Base-by-base conservation (phyloP, 345 rosid genomes). In the Populus deltoides region DNA sequence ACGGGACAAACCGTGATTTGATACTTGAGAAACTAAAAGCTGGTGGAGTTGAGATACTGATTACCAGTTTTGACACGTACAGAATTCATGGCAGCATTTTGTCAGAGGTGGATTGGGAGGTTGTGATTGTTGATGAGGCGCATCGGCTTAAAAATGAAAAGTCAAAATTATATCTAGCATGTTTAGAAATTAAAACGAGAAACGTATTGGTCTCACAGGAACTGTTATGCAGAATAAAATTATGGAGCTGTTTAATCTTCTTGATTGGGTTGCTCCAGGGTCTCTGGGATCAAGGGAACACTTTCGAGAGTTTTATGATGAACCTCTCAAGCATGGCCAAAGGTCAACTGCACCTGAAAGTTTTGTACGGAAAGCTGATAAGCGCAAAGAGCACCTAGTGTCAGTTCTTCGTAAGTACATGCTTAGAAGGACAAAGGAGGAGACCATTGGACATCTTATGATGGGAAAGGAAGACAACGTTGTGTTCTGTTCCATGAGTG, bases 391-490 rank as follows among this genome's bases (percentile, higher is more conserved):
- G 74, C 98, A 92, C 78, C 82, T 93, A 45, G 97, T 83, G 66
- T 53, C 66, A 38, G 90, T 95, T 84, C 91, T 95, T 53, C 86
- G 75, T 74, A 95, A 91, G 78, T 93, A 92, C 77, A 85, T 93
- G 96, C 79, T 95, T 73, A 92, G 98, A 75, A 93, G 99, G 84
- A 95, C 99, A 35, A 95, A 95, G 87, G 98, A 91, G 79, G 97
- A 93, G 85, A 93, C 99, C 27, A 95, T 95, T 75, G 98, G 97
- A 16, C 97, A 92, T 88, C 87, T 93, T 73, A 87, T 95, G 99
- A 87, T 93, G 97, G 99, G 99, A 71, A 95, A 95, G 85, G 99
- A 95, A 87, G 99, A 95, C 82, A 95, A 95, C 75, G 97, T 92
- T 11, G 92, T 95, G 27, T 95, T 95, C 70, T 95, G 99, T 79